A percentile compares a stretch with the other conserved stretches of the same genome.
Conservation (phyloP, 192 early-diverging fungal species). For the Mortierella hygrophila region DNA sequence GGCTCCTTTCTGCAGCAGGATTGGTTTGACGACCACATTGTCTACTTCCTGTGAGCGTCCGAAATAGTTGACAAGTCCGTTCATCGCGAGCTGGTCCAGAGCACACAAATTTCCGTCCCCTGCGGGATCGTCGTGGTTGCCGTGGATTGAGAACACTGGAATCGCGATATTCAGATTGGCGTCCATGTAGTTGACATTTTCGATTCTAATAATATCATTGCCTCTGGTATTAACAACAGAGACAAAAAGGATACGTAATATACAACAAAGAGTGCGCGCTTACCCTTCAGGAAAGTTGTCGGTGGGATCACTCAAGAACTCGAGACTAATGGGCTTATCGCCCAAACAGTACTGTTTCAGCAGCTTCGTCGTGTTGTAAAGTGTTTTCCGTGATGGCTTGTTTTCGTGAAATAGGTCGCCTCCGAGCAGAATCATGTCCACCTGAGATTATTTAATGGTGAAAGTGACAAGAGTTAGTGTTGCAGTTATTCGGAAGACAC, state of each 20-base stretch:
- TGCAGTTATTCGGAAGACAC: neutral
- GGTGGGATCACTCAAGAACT: slow-evolving; percentile 82
- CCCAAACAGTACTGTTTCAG: slow-evolving; percentile 79
- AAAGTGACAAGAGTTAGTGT: neutral
- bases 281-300: slow-evolving; percentile 76
- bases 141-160: slow-evolving; percentile 96
- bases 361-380: slow-evolving; percentile 78
- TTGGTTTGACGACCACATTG: slow-evolving; percentile 81
- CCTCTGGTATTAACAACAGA: neutral
- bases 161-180: slow-evolving; percentile 87
- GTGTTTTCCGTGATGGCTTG: slow-evolving; percentile 83
- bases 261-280: neutral
- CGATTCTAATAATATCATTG: slow-evolving; percentile 22
- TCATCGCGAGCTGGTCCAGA: slow-evolving; percentile 81
- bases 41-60: slow-evolving; percentile 81
- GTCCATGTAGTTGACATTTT: slow-evolving; percentile 88
- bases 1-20: slow-evolving; percentile 84
- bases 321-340: slow-evolving; percentile 72
- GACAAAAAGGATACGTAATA: too few relatives aligned
- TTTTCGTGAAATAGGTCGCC: slow-evolving; percentile 98
- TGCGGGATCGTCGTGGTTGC: slow-evolving; percentile 96
- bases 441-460: slow-evolving; percentile 46
- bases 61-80: slow-evolving; percentile 95
- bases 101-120: slow-evolving; percentile 88
- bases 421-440: slow-evolving; percentile 93